phyloP scores from a whole-genome alignment of 1,284 basidiomycete species.

The Coniferiporia sulphurascens region DNA sequence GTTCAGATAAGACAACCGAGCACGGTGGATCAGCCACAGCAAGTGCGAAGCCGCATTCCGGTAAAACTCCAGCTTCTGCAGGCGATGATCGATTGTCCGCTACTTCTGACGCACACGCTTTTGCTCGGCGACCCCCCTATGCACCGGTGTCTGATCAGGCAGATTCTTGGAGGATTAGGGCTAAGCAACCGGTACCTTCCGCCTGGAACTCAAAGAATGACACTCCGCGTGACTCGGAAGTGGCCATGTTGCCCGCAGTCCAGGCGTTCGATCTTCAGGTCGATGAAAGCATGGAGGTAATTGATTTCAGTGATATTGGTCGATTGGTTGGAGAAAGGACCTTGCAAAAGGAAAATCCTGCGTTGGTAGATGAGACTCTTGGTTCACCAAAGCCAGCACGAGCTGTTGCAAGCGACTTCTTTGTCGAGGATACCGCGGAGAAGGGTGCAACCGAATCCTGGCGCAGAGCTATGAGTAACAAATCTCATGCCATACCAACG shows the following conservation, averaged over 20 bases:
- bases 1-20: not conserved
- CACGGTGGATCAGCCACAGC: not conserved
- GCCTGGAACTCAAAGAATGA: slow-evolving; percentile 23
- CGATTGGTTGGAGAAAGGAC: slow-evolving; percentile 50
- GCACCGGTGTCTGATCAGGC: slow-evolving; percentile 34
- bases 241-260: slow-evolving; percentile 3
- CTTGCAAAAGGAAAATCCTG: not conserved
- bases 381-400: not conserved
- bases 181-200: slow-evolving; percentile 31
- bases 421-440: slow-evolving; percentile 38
- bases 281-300: slow-evolving; percentile 63
- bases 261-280: slow-evolving; percentile 26
- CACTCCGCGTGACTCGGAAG: not conserved
- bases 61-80: not conserved
- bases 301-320: slow-evolving; percentile 73
- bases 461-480: not conserved
- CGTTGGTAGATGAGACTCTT: not conserved
- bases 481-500: not conserved
- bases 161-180: slow-evolving; percentile 62
- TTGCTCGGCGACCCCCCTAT: slow-evolving; percentile 20
- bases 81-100: not conserved
- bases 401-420: slow-evolving; percentile 65
- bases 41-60: not conserved
- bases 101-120: slow-evolving; percentile 20
- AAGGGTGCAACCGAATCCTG: slow-evolving; percentile 8